A percentile compares a stretch with the other conserved stretches of the same genome.
Conservation (phyloP, 1,139 yeast genomes). For the Suhomyces atakaporum region DNA sequence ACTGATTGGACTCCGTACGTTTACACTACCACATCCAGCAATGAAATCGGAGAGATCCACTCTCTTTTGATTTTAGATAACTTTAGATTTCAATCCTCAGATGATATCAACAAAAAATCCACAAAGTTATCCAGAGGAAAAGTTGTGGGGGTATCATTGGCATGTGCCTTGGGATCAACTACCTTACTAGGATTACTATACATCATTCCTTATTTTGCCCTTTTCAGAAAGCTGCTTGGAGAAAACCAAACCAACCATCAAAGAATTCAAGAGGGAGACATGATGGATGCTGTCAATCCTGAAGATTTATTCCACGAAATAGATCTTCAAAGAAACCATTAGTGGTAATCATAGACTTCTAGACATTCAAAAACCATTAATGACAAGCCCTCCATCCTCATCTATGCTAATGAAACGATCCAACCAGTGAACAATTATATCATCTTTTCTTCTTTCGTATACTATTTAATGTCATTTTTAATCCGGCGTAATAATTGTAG, state of each 20-base stretch:
- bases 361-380: background rate
- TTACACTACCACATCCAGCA: conserved; percentile 24
- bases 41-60: conserved; percentile 33
- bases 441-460: conserved; percentile 1
- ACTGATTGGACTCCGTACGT: conserved; percentile 71
- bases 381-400: no score
- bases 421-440: no score
- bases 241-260: conserved; percentile 30
- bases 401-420: no score
- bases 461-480: conserved; percentile 1
- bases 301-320: conserved; percentile 61
- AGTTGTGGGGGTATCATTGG: conserved; percentile 85
- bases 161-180: conserved; percentile 83
- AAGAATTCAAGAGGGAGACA: conserved; percentile 65
- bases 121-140: conserved; percentile 55
- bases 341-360: conserved; percentile 1
- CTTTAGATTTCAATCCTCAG: conserved; percentile 40
- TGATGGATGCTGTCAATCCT: conserved; percentile 69
- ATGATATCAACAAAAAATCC: conserved; percentile 27
- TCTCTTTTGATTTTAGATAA: conserved; percentile 41
- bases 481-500: conserved; percentile 1
- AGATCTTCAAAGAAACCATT: conserved; percentile 42
- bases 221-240: conserved; percentile 47
- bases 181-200: conserved; percentile 65
- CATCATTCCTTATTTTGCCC: conserved; percentile 52